Conservation (phyloP, 257 asterid genomes). For the Solanum rostratum region DNA sequence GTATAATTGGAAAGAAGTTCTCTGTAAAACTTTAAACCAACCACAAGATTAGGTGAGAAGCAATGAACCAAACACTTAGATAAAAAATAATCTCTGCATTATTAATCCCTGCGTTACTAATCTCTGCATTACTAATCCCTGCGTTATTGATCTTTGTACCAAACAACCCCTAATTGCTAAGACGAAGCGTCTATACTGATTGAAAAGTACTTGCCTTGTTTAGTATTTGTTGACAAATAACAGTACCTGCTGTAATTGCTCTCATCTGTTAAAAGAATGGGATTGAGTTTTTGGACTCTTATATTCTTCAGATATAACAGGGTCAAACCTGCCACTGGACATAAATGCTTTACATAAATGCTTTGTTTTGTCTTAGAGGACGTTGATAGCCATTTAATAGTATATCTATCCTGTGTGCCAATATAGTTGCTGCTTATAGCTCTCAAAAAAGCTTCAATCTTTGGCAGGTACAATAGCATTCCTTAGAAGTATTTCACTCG, state of each 20-base stretch:
- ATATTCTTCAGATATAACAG: neutral
- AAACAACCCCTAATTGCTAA: neutral
- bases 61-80: too few relatives aligned
- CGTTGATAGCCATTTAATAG: neutral
- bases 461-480: slow-evolving; percentile 75
- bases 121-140: too few relatives aligned
- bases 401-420: neutral
- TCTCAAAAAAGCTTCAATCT: neutral
- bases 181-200: neutral
- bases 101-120: too few relatives aligned
- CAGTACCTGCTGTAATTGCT: neutral
- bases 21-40: too few relatives aligned
- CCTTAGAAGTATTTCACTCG: slow-evolving; percentile 85
- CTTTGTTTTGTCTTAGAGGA: neutral
- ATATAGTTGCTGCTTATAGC: neutral
- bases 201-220: neutral
- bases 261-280: neutral
- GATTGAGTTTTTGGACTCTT: neutral
- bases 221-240: neutral
- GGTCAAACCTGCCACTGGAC: neutral
- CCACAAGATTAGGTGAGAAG: too few relatives aligned
- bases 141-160: too few relatives aligned
- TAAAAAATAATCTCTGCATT: too few relatives aligned
- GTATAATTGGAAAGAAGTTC: too few relatives aligned
- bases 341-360: neutral